Evolutionary conservation across 163 green algal species (phyloP), one percentile per base, ranked within the genome.

Genomic region (Picocystis sp.): DNA sequence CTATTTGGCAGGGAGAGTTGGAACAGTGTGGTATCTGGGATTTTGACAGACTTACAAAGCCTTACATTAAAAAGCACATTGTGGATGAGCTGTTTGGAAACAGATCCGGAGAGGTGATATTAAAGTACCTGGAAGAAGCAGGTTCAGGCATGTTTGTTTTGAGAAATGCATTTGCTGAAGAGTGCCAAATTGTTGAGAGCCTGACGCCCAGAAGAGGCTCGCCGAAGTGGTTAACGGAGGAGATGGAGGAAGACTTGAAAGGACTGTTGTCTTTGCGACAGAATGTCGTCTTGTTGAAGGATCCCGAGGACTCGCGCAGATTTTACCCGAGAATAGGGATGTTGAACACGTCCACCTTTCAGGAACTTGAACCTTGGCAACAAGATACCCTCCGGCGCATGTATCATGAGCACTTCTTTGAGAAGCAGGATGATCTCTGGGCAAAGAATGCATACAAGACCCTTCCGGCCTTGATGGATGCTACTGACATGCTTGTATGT

Each of bases 401-500:
- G 52, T 83, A 94, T 57, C 69, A 93, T 52, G 75, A 92, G 54
- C 93, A 96, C 70, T 90, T 80, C 61, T 87, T 80, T 70, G 45
- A 63, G 6, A 58, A 73, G 17, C 71, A 79, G 47, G 64, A 82
- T 13, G 49, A 59, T 2, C 51, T 91, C 53, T 96, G 87, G 86
- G 57, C 70, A 9, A 49, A 71, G 42, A 77, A 82, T 24, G 82
- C 84, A n/a, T 52, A 82, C 50, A 63, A 61, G 47, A 93, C 86
- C 50, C 71, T 96, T 50, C 88, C 86, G 1, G 78, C 69, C 47
- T 76, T 95, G 46, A 73, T 82, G 65, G 57, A 65, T 1, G 70
- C 76, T 43, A 84, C 71, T 0, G 65, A 85, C 62, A 96, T 95
- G 88, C 76, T 97, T 29, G 79, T 94, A 43, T 97, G 81, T 64